phyloP scores from a whole-genome alignment of 306 rosid species.

The Crataegus laevigata region DNA sequence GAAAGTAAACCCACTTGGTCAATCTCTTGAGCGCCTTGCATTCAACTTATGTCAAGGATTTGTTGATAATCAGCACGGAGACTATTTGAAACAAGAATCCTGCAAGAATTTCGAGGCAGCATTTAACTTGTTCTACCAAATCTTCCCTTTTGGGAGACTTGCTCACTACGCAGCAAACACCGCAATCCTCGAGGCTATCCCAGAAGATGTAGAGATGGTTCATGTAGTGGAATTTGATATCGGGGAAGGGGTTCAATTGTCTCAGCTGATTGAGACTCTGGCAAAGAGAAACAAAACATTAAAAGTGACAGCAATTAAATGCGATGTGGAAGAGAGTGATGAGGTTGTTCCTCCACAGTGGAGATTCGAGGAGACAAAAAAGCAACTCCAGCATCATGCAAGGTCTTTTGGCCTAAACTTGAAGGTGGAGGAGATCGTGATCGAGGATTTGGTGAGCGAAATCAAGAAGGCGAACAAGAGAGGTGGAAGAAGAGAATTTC shows the following conservation, averaged over 20 bases:
- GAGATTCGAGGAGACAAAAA: constrained; percentile 39
- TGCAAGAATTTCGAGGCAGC: constrained; percentile 23
- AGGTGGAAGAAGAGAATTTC: constrained; percentile 26
- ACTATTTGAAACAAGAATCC: constrained; percentile 46
- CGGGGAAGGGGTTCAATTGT: constrained; percentile 51
- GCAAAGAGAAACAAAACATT: constrained; percentile 26
- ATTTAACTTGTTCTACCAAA: constrained; percentile 37
- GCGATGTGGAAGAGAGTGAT: constrained; percentile 21
- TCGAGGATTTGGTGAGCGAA: constrained; percentile 41
- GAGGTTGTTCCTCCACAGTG: constrained; percentile 4
- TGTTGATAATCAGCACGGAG: constrained; percentile 11
- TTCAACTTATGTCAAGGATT: constrained; percentile 35
- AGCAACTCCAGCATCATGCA: constrained; percentile 35
- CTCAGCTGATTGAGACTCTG: constrained; percentile 32
- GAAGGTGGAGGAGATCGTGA: constrained; percentile 38
- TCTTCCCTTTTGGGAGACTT: constrained; percentile 33
- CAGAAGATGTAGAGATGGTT: constrained; percentile 35
- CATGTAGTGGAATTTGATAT: constrained; percentile 44
- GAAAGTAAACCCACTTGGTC: constrained; percentile 41
- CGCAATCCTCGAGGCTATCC: constrained; percentile 40
- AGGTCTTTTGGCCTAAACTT: constrained; percentile 36
- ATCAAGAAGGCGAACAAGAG: constrained; percentile 31
- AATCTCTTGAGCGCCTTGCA: constrained; percentile 41
- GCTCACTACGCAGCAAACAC: constrained; percentile 51
- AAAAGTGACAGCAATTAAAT: constrained; percentile 45